Percentiles rank a stretch among this genome's conserved stretches.
phyloP scores from a whole-genome alignment of 768 basidiomycete genomes.

The Austroboletus festivus region DNA sequence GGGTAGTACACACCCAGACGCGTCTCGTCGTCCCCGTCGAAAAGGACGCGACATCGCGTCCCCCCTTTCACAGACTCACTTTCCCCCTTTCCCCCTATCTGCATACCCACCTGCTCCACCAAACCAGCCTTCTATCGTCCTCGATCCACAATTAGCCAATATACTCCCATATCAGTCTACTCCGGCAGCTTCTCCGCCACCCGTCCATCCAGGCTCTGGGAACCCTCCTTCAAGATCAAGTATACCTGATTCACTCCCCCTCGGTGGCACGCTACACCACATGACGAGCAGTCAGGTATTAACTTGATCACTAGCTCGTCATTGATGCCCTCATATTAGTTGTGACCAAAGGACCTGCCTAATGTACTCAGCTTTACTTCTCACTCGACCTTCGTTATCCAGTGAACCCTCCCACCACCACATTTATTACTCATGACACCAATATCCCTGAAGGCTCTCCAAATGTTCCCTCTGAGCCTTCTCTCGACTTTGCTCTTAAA shows the following conservation, averaged over 20 bases:
- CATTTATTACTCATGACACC: conserved; percentile 4
- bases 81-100: background rate
- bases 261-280: conserved; percentile 9
- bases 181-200: background rate
- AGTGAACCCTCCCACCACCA: background rate
- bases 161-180: conserved; percentile 15
- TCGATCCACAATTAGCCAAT: conserved; percentile 27
- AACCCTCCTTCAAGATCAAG: conserved; percentile 6
- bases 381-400: conserved; percentile 3
- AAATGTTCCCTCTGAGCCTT: conserved; percentile 51
- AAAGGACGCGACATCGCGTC: conserved; percentile 8
- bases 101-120: conserved; percentile 1
- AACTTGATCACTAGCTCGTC: conserved; percentile 20
- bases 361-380: conserved; percentile 4
- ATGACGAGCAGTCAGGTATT: conserved; percentile 31
- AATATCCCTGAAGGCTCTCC: conserved; percentile 12
- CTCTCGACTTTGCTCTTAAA: conserved; percentile 64
- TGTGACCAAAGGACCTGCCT: conserved; percentile 22
- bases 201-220: conserved; percentile 1
- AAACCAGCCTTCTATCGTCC: conserved; percentile 11
- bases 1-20: conserved; percentile 23
- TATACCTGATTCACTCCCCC: conserved; percentile 9
- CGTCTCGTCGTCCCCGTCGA: conserved; percentile 25
- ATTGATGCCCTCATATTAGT: conserved; percentile 22
- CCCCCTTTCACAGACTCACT: conserved; percentile 1